Evolutionary conservation across 164 flowering plant genomes (phyloP).

Genomic region (Brasenia schreberi): DNA sequence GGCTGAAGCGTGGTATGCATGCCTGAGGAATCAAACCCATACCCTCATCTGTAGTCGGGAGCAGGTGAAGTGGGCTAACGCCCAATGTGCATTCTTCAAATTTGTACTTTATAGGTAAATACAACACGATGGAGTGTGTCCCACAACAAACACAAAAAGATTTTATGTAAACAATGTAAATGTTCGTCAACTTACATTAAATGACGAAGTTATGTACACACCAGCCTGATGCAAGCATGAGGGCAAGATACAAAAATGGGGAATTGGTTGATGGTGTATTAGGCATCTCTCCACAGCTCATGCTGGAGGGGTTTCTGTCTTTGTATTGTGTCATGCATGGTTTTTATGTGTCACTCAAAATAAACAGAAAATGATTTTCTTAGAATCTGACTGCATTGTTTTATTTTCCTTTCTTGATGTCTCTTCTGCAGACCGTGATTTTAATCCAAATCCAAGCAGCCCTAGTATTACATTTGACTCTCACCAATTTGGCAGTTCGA

Average conservation of each 20-base stretch:
- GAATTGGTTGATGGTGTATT: neutral
- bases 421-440: slow-evolving; percentile 20
- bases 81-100: too few species aligned
- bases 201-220: neutral
- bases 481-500: slow-evolving; percentile 26
- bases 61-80: too few species aligned
- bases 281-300: neutral
- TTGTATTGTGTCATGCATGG: neutral
- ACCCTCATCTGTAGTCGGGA: too few species aligned
- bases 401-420: neutral
- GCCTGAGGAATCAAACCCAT: too few species aligned
- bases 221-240: neutral
- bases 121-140: too few species aligned
- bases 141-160: too few species aligned
- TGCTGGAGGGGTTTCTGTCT: neutral
- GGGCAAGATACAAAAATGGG: neutral
- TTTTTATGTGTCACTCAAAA: neutral
- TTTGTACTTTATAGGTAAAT: too few species aligned
- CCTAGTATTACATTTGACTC: slow-evolving; percentile 23
- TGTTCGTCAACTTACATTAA: too few species aligned
- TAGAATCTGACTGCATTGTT: neutral
- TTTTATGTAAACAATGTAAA: too few species aligned
- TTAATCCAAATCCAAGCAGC: slow-evolving; percentile 30
- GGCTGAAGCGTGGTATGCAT: too few species aligned
- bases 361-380: neutral